Base-by-base conservation (phyloP, 2,329 filamentous ascomycete species). In the Chaetothyriales sp. region DNA sequence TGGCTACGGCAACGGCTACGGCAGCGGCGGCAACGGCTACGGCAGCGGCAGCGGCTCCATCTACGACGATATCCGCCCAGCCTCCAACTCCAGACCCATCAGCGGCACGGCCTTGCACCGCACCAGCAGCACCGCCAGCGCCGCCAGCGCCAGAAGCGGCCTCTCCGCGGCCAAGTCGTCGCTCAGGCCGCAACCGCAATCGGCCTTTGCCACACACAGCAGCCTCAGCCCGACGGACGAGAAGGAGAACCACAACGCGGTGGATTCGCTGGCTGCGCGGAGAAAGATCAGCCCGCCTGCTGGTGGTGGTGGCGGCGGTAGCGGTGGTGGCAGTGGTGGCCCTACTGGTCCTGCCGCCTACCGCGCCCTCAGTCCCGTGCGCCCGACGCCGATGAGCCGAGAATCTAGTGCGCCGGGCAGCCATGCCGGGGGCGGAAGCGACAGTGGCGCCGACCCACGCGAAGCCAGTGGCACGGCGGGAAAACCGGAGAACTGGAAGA, bases 401-500 rank as follows among this genome's bases (percentile, higher is more conserved):
- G 64, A 55, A 55, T 40, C 33, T 2, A 40, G 33, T 5, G 13
- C 33, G 13, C 33, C 13, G 8, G 29, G 7, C 29, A 13, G 29
- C 7, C 65, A 53, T 15, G 18, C 46, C 8, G 46, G 46, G 28
- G 19, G 15, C 22, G 22, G 22, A 25, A 25, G 22, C 22, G 22
- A 25, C 22, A 4, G 22, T 6, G 22, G 22, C 22, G 47, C 52
- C 48, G 49, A 51, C 44, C 15, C 25, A 15, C 19, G 25, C n/a
- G 44, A 28, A n/a, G 5, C 33, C 33, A 15, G 33, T n/a, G n/a
- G n/a, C 33, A 15, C 33, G 5, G 54, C 22, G 28, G 55, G 19
- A 20, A 53, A 57, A 44, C 51, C 18, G 18, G 92, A 98, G 71
- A 97, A 89, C 66, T 98, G 92, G 92, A 94, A 89, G 72, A 77